Evolutionary conservation across 495 filamentous ascomycete species (phyloP).

Genomic region (Haplographium delicatum): DNA sequence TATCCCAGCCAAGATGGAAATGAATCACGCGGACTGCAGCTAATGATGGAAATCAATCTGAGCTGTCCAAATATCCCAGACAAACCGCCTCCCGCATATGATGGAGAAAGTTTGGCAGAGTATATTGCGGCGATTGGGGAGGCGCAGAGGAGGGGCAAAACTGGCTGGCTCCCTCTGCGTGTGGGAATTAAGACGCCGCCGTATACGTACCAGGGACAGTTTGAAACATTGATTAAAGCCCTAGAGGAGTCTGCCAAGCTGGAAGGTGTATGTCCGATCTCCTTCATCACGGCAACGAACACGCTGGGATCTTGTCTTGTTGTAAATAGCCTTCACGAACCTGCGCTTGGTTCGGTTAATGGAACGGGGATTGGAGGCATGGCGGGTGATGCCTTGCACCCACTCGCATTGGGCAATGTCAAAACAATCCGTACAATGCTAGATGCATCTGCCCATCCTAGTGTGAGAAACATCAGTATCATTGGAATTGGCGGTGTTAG

Average conservation of each 20-base stretch:
- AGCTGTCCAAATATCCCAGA: slow-evolving; percentile 67
- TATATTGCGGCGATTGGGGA: slow-evolving; percentile 42
- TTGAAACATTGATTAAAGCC: slow-evolving; percentile 43
- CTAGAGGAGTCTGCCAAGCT: slow-evolving; percentile 22
- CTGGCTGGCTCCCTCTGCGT: too few species aligned
- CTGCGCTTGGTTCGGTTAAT: slow-evolving; percentile 35
- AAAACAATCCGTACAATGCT: slow-evolving; percentile 50
- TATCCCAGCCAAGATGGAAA: neutral
- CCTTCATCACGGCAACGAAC: slow-evolving; percentile 67
- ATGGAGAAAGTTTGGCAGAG: slow-evolving; percentile 31
- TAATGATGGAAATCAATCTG: slow-evolving; percentile 67
- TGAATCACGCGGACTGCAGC: slow-evolving; percentile 19
- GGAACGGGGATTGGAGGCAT: slow-evolving; percentile 58
- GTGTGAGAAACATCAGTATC: slow-evolving; percentile 43
- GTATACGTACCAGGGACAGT: slow-evolving; percentile 62
- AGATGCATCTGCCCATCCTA: slow-evolving; percentile 31
- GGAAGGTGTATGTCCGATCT: slow-evolving; percentile 30
- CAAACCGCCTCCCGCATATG: slow-evolving; percentile 64
- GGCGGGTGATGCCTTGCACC: slow-evolving; percentile 62
- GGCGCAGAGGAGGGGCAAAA: neutral
- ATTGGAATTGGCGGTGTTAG: slow-evolving; percentile 65
- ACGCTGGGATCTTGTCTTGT: slow-evolving; percentile 64
- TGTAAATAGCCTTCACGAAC: slow-evolving; percentile 26
- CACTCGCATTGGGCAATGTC: slow-evolving; percentile 70
- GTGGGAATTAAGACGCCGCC: slow-evolving; percentile 68